These are phyloP conservation scores for Strobilomyces confusus DNA, from an alignment of 768 basidiomycete species.

Conservation along the genomic window DNA sequence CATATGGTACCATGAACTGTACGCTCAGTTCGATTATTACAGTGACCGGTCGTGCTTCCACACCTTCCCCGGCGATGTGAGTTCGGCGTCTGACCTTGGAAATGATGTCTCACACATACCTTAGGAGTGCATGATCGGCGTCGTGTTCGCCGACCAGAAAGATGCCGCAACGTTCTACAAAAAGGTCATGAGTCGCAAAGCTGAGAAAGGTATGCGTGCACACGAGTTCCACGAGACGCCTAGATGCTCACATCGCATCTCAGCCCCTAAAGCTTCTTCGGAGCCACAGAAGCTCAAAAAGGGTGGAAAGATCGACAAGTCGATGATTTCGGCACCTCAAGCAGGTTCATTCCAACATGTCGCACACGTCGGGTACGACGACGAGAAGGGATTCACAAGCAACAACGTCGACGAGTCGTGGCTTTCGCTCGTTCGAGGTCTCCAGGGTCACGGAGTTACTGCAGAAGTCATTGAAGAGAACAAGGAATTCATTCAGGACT, in stretches of 20 bases:
- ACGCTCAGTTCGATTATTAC: conserved; percentile 73
- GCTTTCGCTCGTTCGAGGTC: conserved; percentile 63
- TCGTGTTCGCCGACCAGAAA: conserved; percentile 83
- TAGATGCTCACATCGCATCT: conserved; percentile 4
- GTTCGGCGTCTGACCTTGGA: conserved; percentile 33
- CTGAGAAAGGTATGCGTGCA: conserved; percentile 45
- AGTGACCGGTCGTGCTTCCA: conserved; percentile 90
- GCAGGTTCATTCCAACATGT: conserved; percentile 81
- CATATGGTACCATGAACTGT: conserved; percentile 92
- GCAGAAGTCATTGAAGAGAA: conserved; percentile 69
- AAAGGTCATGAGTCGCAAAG: conserved; percentile 71
- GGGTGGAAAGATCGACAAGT: conserved; percentile 86
- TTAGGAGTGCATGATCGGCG: conserved; percentile 86
- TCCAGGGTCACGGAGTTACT: conserved; percentile 64
- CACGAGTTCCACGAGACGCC: background rate
- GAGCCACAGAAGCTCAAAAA: conserved; percentile 56
- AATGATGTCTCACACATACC: background rate
- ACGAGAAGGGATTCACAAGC: conserved; percentile 81
- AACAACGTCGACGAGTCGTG: conserved; percentile 89
- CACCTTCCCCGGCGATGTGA: conserved; percentile 87
- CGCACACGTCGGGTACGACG: conserved; percentile 93
- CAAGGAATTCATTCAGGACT: conserved; percentile 87
- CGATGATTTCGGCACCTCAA: conserved; percentile 83
- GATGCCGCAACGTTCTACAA: conserved; percentile 86
- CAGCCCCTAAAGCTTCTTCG: conserved; percentile 43